Percentiles rank a stretch among this genome's conserved stretches.
Conservation (phyloP, 257 asterid genomes). For the Cinchona pubescens region DNA sequence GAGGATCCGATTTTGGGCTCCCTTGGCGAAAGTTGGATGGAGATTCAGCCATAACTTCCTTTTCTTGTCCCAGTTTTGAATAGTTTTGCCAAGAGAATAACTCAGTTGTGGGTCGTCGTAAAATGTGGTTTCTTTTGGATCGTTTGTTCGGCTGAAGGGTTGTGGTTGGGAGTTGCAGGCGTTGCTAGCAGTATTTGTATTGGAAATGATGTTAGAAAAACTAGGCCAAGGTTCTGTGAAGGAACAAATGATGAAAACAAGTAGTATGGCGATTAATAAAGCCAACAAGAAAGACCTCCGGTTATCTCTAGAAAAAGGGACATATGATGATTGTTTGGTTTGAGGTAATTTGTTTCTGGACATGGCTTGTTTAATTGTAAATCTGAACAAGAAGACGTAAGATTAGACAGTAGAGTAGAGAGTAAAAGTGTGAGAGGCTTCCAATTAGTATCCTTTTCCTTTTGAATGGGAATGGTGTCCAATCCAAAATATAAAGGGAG, state of each 20-base stretch:
- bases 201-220: constrained; percentile 22
- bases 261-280: constrained; percentile 17
- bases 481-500: too few relatives aligned
- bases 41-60: constrained; percentile 51
- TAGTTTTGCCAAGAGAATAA: constrained; percentile 54
- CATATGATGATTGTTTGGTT: constrained; percentile 30
- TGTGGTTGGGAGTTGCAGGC: not conserved
- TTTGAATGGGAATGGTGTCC: too few relatives aligned
- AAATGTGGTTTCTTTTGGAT: constrained; percentile 42
- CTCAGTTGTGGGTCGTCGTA: constrained; percentile 56
- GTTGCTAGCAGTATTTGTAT: not conserved
- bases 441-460: too few relatives aligned
- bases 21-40: constrained; percentile 32
- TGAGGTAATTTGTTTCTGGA: constrained; percentile 28
- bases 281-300: constrained; percentile 25
- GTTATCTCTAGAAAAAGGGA: constrained; percentile 16
- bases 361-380: constrained; percentile 40
- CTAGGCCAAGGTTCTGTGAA: constrained; percentile 35
- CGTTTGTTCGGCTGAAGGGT: constrained; percentile 26
- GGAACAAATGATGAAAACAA: constrained; percentile 38
- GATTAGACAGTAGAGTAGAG: too few relatives aligned
- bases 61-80: constrained; percentile 61
- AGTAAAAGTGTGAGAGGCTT: too few relatives aligned
- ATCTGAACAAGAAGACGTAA: too few relatives aligned
- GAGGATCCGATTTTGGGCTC: constrained; percentile 37